Percentiles rank a stretch among this genome's conserved stretches.
Evolutionary conservation across 2,329 filamentous ascomycete species (phyloP).

Genomic region (Drechslera avenae): DNA sequence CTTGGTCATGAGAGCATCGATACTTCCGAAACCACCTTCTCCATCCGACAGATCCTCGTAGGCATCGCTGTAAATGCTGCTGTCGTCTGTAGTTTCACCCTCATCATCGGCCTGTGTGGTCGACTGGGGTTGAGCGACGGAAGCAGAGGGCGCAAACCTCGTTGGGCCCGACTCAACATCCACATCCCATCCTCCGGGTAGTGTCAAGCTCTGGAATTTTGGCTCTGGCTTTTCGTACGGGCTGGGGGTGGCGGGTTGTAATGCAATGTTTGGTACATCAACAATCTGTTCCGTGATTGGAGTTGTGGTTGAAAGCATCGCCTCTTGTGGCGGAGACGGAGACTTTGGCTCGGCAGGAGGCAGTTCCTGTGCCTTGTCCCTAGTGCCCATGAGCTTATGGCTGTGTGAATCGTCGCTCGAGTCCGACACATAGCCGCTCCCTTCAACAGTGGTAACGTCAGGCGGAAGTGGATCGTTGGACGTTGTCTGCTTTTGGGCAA

Average conservation of each 20-base stretch:
- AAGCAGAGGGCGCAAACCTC: background rate
- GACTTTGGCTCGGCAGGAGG: conserved; percentile 36
- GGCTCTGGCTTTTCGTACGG: conserved; percentile 33
- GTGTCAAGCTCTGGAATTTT: conserved; percentile 30
- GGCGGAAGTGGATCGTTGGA: conserved; percentile 69
- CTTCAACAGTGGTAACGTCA: conserved; percentile 72
- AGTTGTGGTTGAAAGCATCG: conserved; percentile 11
- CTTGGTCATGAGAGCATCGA: conserved; percentile 72
- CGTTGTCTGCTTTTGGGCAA: conserved; percentile 50
- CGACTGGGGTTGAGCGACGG: conserved; percentile 11
- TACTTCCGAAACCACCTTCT: conserved; percentile 72
- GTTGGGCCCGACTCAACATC: conserved; percentile 25
- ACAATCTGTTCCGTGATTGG: conserved; percentile 17
- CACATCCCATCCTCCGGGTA: conserved; percentile 41
- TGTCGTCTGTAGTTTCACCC: conserved; percentile 42
- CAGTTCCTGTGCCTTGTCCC: conserved; percentile 14
- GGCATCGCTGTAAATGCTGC: conserved; percentile 74
- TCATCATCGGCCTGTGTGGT: conserved; percentile 16
- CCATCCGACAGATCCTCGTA: conserved; percentile 72
- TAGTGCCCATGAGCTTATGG: conserved; percentile 19
- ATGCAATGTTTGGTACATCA: conserved; percentile 41
- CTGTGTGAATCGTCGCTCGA: conserved; percentile 44
- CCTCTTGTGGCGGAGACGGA: conserved; percentile 26
- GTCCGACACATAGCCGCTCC: conserved; percentile 67
- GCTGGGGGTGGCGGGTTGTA: conserved; percentile 46